phyloP scores from a whole-genome alignment of 1,284 basidiomycete species.

The Cystobasidium slooffiae region DNA sequence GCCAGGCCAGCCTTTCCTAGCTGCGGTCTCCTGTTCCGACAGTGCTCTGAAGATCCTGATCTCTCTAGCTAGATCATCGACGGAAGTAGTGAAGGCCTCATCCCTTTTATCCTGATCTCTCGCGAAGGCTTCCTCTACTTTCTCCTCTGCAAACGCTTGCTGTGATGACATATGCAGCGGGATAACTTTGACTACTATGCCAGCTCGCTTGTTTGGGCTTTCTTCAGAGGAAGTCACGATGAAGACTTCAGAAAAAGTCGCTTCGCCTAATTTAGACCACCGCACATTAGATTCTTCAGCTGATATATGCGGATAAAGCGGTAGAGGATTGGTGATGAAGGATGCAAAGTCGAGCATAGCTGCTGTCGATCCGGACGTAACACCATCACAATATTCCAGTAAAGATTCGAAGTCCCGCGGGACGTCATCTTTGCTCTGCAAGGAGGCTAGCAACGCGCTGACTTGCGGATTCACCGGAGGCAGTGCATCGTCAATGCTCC shows the following conservation, averaged over 20 bases:
- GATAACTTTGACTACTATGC: conserved; percentile 84
- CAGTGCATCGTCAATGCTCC: too few species aligned
- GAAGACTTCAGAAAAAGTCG: conserved; percentile 97
- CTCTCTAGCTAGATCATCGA: conserved; percentile 10
- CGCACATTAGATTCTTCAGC: background rate
- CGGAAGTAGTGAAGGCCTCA: conserved; percentile 42
- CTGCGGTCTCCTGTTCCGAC: conserved; percentile 46
- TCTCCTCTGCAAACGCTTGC: conserved; percentile 6
- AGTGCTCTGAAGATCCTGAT: conserved; percentile 17
- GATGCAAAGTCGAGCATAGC: conserved; percentile 45
- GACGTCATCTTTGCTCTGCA: background rate
- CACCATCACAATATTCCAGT: conserved; percentile 16
- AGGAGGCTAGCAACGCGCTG: background rate
- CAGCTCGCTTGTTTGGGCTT: conserved; percentile 50
- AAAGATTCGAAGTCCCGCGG: background rate
- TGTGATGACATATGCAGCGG: conserved; percentile 58
- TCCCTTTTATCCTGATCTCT: conserved; percentile 59
- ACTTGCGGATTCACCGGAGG: too few species aligned
- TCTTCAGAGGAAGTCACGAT: conserved; percentile 61
- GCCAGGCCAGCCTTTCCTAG: conserved; percentile 44
- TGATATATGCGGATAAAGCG: conserved; percentile 1
- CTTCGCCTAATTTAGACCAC: conserved; percentile 85
- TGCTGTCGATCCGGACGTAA: background rate
- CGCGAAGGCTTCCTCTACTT: conserved; percentile 57
- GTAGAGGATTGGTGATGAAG: conserved; percentile 39